Conservation (phyloP, 192 early-diverging fungal species). For the Coemansia sp. region DNA sequence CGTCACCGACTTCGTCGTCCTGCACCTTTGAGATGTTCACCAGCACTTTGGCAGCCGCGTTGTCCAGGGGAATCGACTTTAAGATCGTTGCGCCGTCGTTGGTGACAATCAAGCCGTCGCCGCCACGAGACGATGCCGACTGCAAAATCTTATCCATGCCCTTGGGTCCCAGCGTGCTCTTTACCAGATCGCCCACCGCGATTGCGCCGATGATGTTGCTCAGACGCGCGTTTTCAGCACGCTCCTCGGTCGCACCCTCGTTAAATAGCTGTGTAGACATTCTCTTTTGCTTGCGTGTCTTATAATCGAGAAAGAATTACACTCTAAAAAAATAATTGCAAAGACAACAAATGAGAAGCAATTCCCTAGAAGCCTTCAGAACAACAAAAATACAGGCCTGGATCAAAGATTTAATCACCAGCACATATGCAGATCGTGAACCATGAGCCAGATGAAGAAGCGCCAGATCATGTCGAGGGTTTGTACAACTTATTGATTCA, state of each 20-base stretch:
- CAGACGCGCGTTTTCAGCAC: conserved; percentile 96
- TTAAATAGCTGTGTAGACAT: conserved; percentile 86
- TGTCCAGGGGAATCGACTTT: conserved; percentile 96
- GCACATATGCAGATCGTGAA: neutral
- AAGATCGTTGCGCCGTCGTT: conserved; percentile 99
- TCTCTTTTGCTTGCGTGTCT: conserved; percentile 8
- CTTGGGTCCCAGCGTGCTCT: conserved; percentile 96
- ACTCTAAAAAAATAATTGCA: conserved; percentile 5
- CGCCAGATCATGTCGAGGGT: neutral
- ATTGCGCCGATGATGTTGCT: conserved; percentile 93
- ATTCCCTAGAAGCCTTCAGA: neutral
- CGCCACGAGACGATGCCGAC: conserved; percentile 63
- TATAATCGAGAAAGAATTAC: neutral
- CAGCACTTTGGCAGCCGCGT: conserved; percentile 96
- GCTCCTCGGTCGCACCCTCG: conserved; percentile 93
- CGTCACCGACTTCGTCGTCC: conserved; percentile 99
- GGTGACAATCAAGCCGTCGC: conserved; percentile 86
- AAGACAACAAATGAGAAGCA: neutral
- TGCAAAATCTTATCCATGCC: conserved; percentile 99
- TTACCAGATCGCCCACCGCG: conserved; percentile 98
- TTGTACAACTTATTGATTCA: neutral
- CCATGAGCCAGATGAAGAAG: too few species aligned
- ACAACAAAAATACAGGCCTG: neutral
- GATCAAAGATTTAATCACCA: neutral
- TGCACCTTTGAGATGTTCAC: conserved; percentile 99